phyloP scores from a whole-genome alignment of 83 land plant species.

The Picea mariana region DNA sequence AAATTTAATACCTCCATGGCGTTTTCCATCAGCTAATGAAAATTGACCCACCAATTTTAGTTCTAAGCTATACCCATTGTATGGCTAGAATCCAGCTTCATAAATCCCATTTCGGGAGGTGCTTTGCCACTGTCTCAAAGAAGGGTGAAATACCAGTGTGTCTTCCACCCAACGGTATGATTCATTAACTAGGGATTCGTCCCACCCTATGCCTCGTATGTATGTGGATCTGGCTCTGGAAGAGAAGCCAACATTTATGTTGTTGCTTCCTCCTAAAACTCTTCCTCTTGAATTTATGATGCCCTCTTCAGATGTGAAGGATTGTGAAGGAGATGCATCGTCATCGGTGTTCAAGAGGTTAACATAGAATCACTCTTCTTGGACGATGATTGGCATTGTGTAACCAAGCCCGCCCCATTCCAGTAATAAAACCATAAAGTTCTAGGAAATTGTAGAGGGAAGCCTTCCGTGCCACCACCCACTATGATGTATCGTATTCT shows the following conservation, averaged over 20 bases:
- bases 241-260: conserved; percentile 15
- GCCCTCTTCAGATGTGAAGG: conserved; percentile 32
- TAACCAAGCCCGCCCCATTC: conserved; percentile 56
- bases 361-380: conserved; percentile 14
- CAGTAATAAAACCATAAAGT: conserved; percentile 38
- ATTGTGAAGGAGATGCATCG: conserved; percentile 24
- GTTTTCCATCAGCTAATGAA: conserved; percentile 9
- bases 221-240: conserved; percentile 17
- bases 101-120: conserved; percentile 47
- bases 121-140: conserved; percentile 42
- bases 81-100: conserved; percentile 40
- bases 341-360: conserved; percentile 22
- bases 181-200: conserved; percentile 41
- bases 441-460: conserved; percentile 64
- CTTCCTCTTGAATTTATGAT: not conserved
- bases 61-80: conserved; percentile 32
- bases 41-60: conserved; percentile 18
- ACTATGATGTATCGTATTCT: conserved; percentile 59
- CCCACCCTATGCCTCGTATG: conserved; percentile 43
- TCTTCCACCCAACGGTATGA: conserved; percentile 62
- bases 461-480: conserved; percentile 76
- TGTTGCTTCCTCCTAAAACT: conserved; percentile 14
- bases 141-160: conserved; percentile 47
- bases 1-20: not conserved
- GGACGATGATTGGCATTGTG: conserved; percentile 23